phyloP scores from a whole-genome alignment of 257 asterid species.

The Solanum peruvianum region DNA sequence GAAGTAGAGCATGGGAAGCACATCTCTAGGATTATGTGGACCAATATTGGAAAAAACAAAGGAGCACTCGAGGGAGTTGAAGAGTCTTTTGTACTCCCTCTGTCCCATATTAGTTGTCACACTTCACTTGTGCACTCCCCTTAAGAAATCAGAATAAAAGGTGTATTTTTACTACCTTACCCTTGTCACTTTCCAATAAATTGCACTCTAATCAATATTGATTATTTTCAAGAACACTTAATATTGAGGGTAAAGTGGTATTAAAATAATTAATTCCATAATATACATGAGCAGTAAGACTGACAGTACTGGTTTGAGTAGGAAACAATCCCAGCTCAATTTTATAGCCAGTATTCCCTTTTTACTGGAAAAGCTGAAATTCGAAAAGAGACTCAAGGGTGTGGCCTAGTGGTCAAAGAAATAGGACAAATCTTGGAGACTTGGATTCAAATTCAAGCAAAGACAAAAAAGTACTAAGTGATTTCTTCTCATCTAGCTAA shows the following conservation, averaged over 20 bases:
- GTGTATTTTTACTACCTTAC: background rate
- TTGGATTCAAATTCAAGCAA: background rate
- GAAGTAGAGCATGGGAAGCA: background rate
- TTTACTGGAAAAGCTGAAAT: background rate
- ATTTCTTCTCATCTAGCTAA: background rate
- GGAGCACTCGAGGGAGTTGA: background rate
- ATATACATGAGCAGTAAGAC: background rate
- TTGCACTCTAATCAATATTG: background rate
- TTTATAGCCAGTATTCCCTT: background rate
- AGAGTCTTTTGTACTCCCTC: background rate
- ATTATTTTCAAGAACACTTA: background rate
- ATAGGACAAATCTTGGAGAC: background rate
- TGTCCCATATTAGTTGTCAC: background rate
- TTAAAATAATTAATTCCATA: background rate
- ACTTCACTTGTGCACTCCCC: background rate
- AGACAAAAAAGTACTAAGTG: background rate
- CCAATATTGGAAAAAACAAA: background rate
- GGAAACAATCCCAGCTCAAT: background rate
- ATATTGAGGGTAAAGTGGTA: background rate
- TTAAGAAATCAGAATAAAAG: background rate
- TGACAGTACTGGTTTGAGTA: background rate
- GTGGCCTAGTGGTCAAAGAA: background rate
- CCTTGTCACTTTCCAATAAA: background rate
- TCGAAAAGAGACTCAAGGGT: background rate
- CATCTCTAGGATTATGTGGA: background rate